Base-by-base conservation (phyloP, 352 stramenopile species). In the Thraustochytrium sp. region DNA sequence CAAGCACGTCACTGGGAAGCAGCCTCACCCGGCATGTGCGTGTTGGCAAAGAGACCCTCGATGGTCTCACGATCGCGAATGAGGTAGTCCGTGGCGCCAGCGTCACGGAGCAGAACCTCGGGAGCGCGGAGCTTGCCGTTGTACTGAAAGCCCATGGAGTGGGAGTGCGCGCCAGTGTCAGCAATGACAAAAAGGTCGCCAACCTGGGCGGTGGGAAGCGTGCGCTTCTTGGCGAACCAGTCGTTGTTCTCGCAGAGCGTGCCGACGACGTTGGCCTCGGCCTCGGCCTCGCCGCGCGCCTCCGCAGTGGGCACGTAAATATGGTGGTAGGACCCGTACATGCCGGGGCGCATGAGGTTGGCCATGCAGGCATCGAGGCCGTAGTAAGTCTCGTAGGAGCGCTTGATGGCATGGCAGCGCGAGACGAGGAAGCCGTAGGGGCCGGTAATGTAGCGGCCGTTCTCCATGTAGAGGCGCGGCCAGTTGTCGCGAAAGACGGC, bases 101-200 rank as follows among this genome's bases (percentile, higher is more conserved):
- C 63, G 40, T 44, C 55, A 26, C 74, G 78, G 3, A 87, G 34
- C 31, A 96, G 90, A 44, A 95, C 87, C 80, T 96, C 92, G n/a
- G 92, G 92, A 5, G 92, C 91, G 26, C 92, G 91, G 63, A 95
- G 88, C 82, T 95, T 96, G 85, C 92, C 92, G 65, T 96, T 96
- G 90, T 96, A 96, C 87, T 96, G 92, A 85, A 96, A 96, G 37
- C 92, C 92, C 92, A 96, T 96, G 84, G 91, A 95, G 88, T 95
- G 92, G n/a, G 91, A 89, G 86, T 96, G 92, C 53, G 92, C 92
- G 59, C 92, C 92, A 2, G 91, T 94, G 86, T 96, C 92, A 87
- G 95, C 89, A 72, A 96, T 94, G 56, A 95, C 92, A 78, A 96
- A 95, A 34, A 96, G 85, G 82, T 96, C 92, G 63, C 91, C 92